These are phyloP conservation scores for Aureobasidium namibiae DNA, from an alignment of 2,329 filamentous ascomycete species.

Conservation along the genomic window DNA sequence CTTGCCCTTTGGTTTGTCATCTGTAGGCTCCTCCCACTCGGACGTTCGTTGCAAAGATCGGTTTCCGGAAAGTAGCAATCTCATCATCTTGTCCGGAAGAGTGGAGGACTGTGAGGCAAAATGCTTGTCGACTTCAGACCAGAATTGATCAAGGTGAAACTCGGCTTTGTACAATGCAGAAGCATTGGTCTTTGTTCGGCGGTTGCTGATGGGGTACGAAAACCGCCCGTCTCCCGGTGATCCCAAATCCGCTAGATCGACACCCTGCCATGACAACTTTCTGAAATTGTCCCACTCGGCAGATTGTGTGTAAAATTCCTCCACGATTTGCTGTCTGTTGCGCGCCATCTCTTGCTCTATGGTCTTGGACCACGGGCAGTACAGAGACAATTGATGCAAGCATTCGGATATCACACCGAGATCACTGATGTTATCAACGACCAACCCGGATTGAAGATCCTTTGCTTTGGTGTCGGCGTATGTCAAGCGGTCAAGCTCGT, in stretches of 20 bases:
- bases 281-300: background rate
- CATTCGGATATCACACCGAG: background rate
- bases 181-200: constrained; percentile 38
- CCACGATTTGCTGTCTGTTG: background rate
- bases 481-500: background rate
- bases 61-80: background rate
- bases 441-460: background rate
- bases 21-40: background rate
- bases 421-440: background rate
- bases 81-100: constrained; percentile 4
- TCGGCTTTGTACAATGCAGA: constrained; percentile 41
- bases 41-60: background rate
- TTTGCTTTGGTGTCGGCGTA: background rate
- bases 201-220: constrained; percentile 41
- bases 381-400: constrained; percentile 4
- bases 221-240: constrained; percentile 31
- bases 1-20: background rate
- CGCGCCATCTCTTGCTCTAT: background rate
- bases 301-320: background rate
- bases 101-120: background rate
- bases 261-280: constrained; percentile 15
- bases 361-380: constrained; percentile 14
- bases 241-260: constrained; percentile 4
- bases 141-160: constrained; percentile 40
- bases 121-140: constrained; percentile 24